Evolutionary conservation across 345 rosid species (phyloP).

Genomic region (Mercurialis annua): DNA sequence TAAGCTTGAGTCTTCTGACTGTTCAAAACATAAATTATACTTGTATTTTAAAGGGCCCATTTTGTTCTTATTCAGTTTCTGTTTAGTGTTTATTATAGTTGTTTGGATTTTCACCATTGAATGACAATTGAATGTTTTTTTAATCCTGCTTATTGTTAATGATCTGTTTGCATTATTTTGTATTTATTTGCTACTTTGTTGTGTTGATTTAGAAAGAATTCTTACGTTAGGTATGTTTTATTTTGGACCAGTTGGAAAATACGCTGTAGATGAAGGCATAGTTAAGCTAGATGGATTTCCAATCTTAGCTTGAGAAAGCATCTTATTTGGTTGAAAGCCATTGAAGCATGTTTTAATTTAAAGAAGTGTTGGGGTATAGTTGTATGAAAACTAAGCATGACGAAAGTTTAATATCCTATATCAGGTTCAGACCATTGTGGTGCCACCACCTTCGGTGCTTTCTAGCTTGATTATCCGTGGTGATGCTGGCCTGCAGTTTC

Average conservation of each 20-base stretch:
- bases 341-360: not conserved
- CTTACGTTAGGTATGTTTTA: slow-evolving; percentile 1
- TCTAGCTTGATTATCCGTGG: slow-evolving; percentile 1
- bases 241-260: slow-evolving; percentile 15
- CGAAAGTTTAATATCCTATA: slow-evolving; percentile 2
- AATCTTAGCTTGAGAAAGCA: slow-evolving; percentile 6
- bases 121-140: not conserved
- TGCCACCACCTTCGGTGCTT: slow-evolving; percentile 18
- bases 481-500: slow-evolving; percentile 10
- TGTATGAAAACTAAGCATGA: not conserved
- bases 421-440: not conserved
- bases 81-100: not conserved
- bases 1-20: slow-evolving; percentile 10
- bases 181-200: not conserved
- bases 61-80: not conserved
- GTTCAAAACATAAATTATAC: slow-evolving; percentile 16
- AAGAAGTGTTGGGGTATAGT: not conserved
- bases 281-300: not conserved
- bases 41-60: not conserved
- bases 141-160: not conserved
- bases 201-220: not conserved
- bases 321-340: not conserved
- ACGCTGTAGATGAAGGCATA: slow-evolving; percentile 4
- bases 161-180: slow-evolving; percentile 9
- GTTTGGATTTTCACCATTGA: not conserved